phyloP scores from a whole-genome alignment of 2,329 filamentous ascomycete genomes.

The Sarocladium brachiariae region DNA sequence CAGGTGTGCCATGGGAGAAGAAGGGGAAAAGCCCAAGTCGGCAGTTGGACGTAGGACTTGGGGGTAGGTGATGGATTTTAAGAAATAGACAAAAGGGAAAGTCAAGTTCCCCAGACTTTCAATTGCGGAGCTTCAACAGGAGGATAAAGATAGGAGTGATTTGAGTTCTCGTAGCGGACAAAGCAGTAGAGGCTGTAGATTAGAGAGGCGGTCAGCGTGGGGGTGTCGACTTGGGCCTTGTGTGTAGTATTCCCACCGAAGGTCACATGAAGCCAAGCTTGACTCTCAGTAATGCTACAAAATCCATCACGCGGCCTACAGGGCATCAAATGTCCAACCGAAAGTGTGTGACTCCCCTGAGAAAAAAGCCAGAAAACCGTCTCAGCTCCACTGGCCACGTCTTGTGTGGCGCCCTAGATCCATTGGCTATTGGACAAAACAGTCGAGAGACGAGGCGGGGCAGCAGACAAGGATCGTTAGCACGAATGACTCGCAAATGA shows the following conservation, averaged over 20 bases:
- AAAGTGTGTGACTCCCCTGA: not conserved
- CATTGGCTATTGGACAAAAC: not conserved
- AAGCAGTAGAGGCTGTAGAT: not conserved
- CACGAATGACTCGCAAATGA: constrained; percentile 3
- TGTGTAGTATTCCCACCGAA: not conserved
- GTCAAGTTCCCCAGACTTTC: constrained; percentile 1
- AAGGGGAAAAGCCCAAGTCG: not conserved
- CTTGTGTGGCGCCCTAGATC: not conserved
- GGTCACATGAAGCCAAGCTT: not conserved
- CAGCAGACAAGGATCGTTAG: not conserved
- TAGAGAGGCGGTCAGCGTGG: no score
- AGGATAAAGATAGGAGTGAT: not conserved
- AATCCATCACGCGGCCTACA: no score
- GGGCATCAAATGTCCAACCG: not conserved
- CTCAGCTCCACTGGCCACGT: constrained; percentile 1
- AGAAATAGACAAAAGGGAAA: not conserved
- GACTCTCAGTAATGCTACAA: not conserved
- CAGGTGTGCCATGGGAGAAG: not conserved
- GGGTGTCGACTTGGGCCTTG: no score
- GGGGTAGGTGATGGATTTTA: no score
- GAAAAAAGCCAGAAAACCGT: not conserved
- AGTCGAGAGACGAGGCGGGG: not conserved
- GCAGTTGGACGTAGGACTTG: not conserved
- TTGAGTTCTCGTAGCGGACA: constrained; percentile 1
- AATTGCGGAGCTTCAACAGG: not conserved